Base-by-base conservation (phyloP, 345 rosid species). In the Populus davidiana region DNA sequence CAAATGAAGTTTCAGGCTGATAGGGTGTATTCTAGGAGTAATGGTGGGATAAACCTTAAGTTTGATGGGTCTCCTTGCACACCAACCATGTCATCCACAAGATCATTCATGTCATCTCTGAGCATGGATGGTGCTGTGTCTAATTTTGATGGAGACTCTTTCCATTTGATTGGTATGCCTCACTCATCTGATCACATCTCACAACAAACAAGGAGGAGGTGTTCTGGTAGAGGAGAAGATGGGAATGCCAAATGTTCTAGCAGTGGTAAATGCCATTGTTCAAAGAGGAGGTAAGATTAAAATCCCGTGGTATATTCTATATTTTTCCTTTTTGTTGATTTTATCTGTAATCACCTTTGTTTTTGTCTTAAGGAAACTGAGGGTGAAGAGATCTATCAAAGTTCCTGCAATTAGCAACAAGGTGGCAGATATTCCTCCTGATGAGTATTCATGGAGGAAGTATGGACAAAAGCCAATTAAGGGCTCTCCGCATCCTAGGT, bases 391-490 rank as follows among this genome's bases (percentile, higher is more conserved):
- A 75, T 85, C 94, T 1, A 92, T 92, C 44, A 90, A 90, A 77
- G 93, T 90, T n/a, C 97, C 97, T 81, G 97, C 97, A 56, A 88
- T 92, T 21, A 92, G 97, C 75, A 90, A 90, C 88, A 92, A 88
- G 89, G 85, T 90, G 73, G 93, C 97, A 2, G 94, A 92, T 82
- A 90, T 92, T 77, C 97, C 97, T 70, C 90, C 93, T 20, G 97
- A 92, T 84, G 97, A 92, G 82, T 90, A 85, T 74, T 87, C 97
- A 39, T 92, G 97, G 97, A 90, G 93, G 77, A 92, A 92, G 75
- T 92, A 92, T 63, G 97, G 97, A 20, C 97, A 92, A 79, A 92
- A 92, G 79, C 97, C 97, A 4, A 92, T 92, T 35, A 92, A 92
- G 73, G 94, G 94, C 21, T 89, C 97, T 81, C 93, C 94, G 17